phyloP scores from a whole-genome alignment of 2,329 filamentous ascomycete species.

The Fusarium verticillioides region DNA sequence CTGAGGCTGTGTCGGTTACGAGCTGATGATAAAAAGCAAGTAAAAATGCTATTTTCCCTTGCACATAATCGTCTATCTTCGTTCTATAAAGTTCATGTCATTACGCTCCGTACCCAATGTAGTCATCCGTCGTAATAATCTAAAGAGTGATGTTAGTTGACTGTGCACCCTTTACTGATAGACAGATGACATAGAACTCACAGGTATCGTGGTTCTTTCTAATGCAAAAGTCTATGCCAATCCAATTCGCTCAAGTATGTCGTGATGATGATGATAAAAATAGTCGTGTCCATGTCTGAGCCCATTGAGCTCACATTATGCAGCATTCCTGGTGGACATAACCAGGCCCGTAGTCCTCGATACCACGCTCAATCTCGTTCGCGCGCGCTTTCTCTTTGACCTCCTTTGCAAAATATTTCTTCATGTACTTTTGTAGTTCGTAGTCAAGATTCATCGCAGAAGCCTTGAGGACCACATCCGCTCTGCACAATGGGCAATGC shows the following conservation, averaged over 20 bases:
- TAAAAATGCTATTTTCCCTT: constrained; percentile 7
- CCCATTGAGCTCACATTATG: constrained; percentile 64
- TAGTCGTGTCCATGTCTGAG: background rate
- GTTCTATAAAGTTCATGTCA: background rate
- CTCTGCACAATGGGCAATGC: constrained; percentile 80
- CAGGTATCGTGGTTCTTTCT: background rate
- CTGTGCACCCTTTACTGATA: background rate
- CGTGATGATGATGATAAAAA: background rate
- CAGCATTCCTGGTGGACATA: constrained; percentile 70
- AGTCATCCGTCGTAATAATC: background rate
- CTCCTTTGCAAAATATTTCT: constrained; percentile 79
- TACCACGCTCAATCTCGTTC: constrained; percentile 80
- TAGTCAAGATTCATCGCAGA: constrained; percentile 77
- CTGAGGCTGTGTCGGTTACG: constrained; percentile 46
- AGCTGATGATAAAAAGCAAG: constrained; percentile 1
- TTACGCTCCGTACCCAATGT: background rate
- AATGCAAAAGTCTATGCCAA: background rate
- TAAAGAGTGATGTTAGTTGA: constrained; percentile 9
- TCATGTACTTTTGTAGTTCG: constrained; percentile 74
- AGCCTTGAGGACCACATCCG: constrained; percentile 76
- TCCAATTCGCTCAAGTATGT: constrained; percentile 1
- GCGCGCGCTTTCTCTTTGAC: constrained; percentile 73
- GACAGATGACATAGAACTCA: constrained; percentile 3
- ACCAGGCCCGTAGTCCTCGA: constrained; percentile 75
- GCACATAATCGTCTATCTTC: constrained; percentile 4